Evolutionary conservation across 1,284 basidiomycete genomes (phyloP).

Genomic region (Coniophora puteana): DNA sequence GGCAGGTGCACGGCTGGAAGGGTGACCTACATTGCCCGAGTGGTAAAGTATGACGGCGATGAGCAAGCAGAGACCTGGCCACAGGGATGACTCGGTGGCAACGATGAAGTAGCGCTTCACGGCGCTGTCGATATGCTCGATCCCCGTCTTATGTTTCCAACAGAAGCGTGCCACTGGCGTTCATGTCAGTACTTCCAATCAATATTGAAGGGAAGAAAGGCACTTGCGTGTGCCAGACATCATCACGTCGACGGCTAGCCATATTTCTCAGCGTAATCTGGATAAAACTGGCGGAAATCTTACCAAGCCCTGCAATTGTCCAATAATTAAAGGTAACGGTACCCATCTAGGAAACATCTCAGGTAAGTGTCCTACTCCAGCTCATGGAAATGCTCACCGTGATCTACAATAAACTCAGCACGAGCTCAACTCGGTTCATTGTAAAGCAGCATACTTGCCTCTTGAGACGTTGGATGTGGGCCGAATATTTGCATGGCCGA

Average conservation of each 20-base stretch:
- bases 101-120: slow-evolving; percentile 40
- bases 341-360: background rate
- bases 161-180: slow-evolving; percentile 37
- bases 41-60: slow-evolving; percentile 39
- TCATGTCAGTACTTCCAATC: background rate
- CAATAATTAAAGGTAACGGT: slow-evolving; percentile 38
- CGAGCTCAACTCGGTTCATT: background rate
- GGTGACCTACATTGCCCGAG: slow-evolving; percentile 30
- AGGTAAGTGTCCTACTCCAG: background rate
- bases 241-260: slow-evolving; percentile 34
- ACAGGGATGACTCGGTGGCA: slow-evolving; percentile 45
- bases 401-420: background rate
- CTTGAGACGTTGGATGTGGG: too few relatives aligned
- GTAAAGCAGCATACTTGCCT: too few relatives aligned
- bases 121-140: slow-evolving; percentile 37
- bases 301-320: slow-evolving; percentile 38
- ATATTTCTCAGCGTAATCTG: background rate
- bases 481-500: too few relatives aligned
- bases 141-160: slow-evolving; percentile 41
- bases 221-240: slow-evolving; percentile 39
- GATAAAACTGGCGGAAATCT: slow-evolving; percentile 6
- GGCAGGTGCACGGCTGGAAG: too few relatives aligned
- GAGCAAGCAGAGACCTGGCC: slow-evolving; percentile 42
- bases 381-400: background rate
- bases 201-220: background rate